phyloP scores from a whole-genome alignment of 768 basidiomycete species.

The Tulasnella sp. region DNA sequence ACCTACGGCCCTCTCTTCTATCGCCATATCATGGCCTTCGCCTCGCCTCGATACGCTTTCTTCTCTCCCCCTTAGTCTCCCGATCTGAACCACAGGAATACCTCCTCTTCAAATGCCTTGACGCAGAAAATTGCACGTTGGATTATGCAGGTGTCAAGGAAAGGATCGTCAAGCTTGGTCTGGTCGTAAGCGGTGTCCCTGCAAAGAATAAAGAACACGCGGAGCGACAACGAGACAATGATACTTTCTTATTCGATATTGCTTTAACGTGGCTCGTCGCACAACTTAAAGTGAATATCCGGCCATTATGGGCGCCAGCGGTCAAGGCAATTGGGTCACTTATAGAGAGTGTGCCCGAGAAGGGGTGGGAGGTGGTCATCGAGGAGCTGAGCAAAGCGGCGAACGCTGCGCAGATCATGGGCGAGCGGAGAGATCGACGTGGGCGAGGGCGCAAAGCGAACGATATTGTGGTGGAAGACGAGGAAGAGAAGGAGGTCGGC shows the following conservation, averaged over 20 bases:
- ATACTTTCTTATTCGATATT: conserved; percentile 36
- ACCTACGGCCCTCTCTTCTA: conserved; percentile 44
- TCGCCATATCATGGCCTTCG: conserved; percentile 66
- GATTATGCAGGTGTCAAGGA: conserved; percentile 77
- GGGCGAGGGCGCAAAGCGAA: conserved; percentile 18
- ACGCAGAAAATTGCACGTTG: conserved; percentile 70
- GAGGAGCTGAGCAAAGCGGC: conserved; percentile 36
- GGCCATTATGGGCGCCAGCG: conserved; percentile 82
- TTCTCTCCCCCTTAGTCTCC: conserved; percentile 42
- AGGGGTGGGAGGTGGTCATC: conserved; percentile 56
- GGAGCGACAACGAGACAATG: conserved; percentile 30
- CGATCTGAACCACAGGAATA: neutral
- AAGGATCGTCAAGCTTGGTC: conserved; percentile 63
- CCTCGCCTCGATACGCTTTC: conserved; percentile 49
- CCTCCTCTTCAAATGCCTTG: conserved; percentile 37
- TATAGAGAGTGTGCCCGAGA: conserved; percentile 47
- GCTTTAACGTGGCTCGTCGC: conserved; percentile 66
- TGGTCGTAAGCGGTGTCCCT: conserved; percentile 49
- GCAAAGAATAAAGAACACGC: conserved; percentile 24
- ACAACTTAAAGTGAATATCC: conserved; percentile 86
- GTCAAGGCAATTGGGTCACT: conserved; percentile 48
- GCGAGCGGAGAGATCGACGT: conserved; percentile 20
- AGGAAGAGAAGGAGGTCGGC: conserved; percentile 16
- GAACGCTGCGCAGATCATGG: conserved; percentile 3
- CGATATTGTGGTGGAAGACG: conserved; percentile 15